Evolutionary conservation across 768 basidiomycete genomes (phyloP), one percentile per base, ranked within the genome.

Genomic region (Boletus barrowsii): DNA sequence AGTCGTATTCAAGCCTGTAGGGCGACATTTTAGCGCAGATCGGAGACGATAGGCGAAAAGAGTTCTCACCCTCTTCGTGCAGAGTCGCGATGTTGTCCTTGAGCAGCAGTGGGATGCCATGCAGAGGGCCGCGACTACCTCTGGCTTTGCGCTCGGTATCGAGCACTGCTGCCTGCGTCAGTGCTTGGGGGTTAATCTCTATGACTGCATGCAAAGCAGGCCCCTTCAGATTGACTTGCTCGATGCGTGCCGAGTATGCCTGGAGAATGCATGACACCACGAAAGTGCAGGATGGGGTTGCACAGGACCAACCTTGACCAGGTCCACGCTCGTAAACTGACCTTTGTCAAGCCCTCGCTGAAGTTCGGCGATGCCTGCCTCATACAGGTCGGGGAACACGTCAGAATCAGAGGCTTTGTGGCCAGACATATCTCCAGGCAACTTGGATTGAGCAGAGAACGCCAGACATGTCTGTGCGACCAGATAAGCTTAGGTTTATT

Each of bases 211-310:
- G 81, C 22, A 87, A 70, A 37, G 68, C 71, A 8, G 83, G 76
- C 1, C 84, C 84, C 53, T 81, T 70, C 26, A 79, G 57, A 61
- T 87, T 86, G 20, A 87, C 86, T 59, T 87, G 83, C 13, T 84
- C 81, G 30, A 86, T 84, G 2, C 84, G 76, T 10, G 81, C 78
- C 58, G 86, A 75, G 64, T 87, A 87, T 2, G 83, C 83, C 85
- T 87, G 57, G 10, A 29, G 10, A 53, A 32, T 10, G 14, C 9
- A 10, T 46, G 32, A 35, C 5, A 24, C 8, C 3, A 17, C 32
- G 24, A 47, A 42, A 42, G 10, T 5, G 30, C 26, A 33, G 26
- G 35, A 47, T 13, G 24, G 2, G 7, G 1, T n/a, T 5, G 20
- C 2, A 24, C 4, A 20, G 10, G 20, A 51, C 49, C 33, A 39